These are phyloP conservation scores for Macrolepiota albuminosa DNA, from an alignment of 768 basidiomycete species.

Conservation along the genomic window DNA sequence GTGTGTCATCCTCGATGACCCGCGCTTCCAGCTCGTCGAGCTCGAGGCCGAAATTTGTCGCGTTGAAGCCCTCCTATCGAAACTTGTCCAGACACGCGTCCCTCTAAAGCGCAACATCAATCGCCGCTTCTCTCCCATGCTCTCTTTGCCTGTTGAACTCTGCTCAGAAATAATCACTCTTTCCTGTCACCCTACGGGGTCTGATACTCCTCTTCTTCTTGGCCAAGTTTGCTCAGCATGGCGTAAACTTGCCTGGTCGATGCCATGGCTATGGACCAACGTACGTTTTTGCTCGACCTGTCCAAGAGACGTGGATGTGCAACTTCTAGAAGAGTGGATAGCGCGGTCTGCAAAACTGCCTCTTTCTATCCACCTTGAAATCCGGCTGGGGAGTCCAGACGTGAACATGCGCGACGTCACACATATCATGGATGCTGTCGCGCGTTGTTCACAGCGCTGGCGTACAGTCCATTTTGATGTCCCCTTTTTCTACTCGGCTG, in stretches of 20 bases:
- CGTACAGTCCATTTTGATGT: constrained; percentile 13
- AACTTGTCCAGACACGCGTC: constrained; percentile 11
- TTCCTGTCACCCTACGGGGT: constrained; percentile 8
- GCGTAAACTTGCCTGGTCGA: constrained; percentile 25
- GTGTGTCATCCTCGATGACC: constrained; percentile 5
- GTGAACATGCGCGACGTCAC: constrained; percentile 5
- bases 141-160: constrained; percentile 16
- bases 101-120: constrained; percentile 17
- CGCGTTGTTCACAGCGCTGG: constrained; percentile 13
- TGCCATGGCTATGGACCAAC: constrained; percentile 24
- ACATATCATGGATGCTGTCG: constrained; percentile 15
- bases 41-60: constrained; percentile 15
- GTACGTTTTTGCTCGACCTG: constrained; percentile 17
- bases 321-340: constrained; percentile 23
- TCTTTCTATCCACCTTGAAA: constrained; percentile 7
- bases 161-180: constrained; percentile 17
- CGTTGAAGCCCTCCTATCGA: constrained; percentile 8
- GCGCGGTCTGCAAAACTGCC: constrained; percentile 21
- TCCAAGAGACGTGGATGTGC: constrained; percentile 14
- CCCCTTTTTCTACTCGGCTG: constrained; percentile 14
- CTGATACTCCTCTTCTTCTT: constrained; percentile 16
- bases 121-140: constrained; percentile 10
- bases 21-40: constrained; percentile 10
- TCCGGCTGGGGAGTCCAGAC: not conserved
- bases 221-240: constrained; percentile 24